A percentile compares a stretch with the other conserved stretches of the same genome.
phyloP scores from a whole-genome alignment of 345 rosid species.

The Pistacia integerrima region DNA sequence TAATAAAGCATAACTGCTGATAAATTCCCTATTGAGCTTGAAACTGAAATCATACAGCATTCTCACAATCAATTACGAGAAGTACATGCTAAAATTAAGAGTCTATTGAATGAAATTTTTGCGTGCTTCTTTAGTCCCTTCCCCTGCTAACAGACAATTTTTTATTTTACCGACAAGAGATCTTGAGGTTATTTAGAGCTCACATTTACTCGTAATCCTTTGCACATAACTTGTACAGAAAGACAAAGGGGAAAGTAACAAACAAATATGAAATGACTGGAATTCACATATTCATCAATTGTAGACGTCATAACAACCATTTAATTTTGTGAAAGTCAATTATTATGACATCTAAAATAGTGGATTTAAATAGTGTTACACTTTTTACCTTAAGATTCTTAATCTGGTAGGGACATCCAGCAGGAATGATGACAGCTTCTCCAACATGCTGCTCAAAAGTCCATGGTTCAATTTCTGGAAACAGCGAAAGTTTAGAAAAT shows the following conservation, averaged over 20 bases:
- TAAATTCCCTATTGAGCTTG: conserved; percentile 13
- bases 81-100: background rate
- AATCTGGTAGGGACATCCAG: conserved; percentile 94
- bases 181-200: background rate
- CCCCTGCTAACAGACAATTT: background rate
- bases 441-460: conserved; percentile 89
- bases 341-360: background rate
- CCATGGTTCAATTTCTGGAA: conserved; percentile 90
- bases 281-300: background rate
- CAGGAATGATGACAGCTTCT: conserved; percentile 90
- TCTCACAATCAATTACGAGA: background rate
- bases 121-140: background rate
- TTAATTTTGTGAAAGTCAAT: background rate
- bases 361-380: background rate
- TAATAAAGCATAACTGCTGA: conserved; percentile 9
- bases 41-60: background rate
- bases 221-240: background rate
- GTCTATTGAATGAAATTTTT: background rate
- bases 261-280: background rate
- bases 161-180: background rate
- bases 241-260: background rate
- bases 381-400: conserved; percentile 73
- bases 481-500: conserved; percentile 13
- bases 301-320: background rate
- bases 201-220: background rate